Evolutionary conservation across 2,329 filamentous ascomycete species (phyloP).

Genomic region (Trichoderma oligosporum): DNA sequence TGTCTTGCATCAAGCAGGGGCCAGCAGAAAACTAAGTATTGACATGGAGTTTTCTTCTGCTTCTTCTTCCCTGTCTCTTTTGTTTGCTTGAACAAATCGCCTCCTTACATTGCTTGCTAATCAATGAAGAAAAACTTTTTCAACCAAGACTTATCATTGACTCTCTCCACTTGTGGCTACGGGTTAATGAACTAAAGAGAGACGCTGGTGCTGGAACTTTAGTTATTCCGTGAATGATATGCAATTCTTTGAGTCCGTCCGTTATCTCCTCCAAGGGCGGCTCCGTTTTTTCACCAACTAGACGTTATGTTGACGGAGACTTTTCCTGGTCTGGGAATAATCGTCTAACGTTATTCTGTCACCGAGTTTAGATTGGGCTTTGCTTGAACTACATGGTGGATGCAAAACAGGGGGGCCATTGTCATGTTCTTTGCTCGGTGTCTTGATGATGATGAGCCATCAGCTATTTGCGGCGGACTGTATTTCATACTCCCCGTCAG

Average conservation of each 20-base stretch:
- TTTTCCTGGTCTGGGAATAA: neutral
- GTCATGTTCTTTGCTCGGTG: too few species aligned
- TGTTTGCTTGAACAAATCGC: neutral
- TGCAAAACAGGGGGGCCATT: neutral
- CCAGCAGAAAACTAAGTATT: neutral
- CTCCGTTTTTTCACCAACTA: slow-evolving; percentile 1
- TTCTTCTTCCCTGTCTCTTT: neutral
- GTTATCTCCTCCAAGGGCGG: neutral
- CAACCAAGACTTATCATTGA: too few species aligned
- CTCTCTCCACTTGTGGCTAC: slow-evolving; percentile 11
- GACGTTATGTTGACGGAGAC: neutral
- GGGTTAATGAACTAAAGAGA: neutral
- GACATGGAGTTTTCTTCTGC: neutral
- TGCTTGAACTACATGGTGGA: neutral
- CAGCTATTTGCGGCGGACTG: too few species aligned
- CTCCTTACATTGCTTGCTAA: neutral
- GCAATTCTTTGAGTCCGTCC: neutral
- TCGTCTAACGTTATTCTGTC: neutral
- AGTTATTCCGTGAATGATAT: neutral
- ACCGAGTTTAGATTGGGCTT: neutral
- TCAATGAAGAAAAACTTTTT: neutral
- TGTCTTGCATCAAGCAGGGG: neutral
- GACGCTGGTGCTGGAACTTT: neutral
- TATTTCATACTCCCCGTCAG: neutral
- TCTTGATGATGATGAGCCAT: too few species aligned